Base-by-base conservation (phyloP, 805 yeast genomes). In the Ogataea parapolymorpha region DNA sequence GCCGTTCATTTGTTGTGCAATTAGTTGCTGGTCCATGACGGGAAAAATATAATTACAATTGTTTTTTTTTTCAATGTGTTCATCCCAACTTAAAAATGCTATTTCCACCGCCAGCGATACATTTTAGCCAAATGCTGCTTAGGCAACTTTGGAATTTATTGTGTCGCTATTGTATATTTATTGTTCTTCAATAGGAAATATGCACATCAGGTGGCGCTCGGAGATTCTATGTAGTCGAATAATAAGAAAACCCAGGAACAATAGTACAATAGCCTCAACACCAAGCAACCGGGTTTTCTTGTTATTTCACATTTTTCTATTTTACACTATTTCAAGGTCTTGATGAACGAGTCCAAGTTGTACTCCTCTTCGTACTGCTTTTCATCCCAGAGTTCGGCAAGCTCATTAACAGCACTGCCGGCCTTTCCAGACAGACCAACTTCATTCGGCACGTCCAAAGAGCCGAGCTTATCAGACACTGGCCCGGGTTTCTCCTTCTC, bases 351-450 rank as follows among this genome's bases (percentile, higher is more conserved):
- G 62, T 91, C 97, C 65, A 93, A 77, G 57, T 93, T 87, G 64
- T 93, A 93, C 68, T 93, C 99, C 58, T 93, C 99, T 50, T 90
- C 96, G 57, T 93, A 93, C 63, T 93, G 97, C 25, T 85, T 74
- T 55, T 87, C 93, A 59, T 93, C 98, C 99, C 99, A 93, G 42
- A 93, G 72, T 55, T 90, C 97, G 8, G 86, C 91, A 49, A 93
- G 71, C 51, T 87, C 96, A 20, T 90, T 91, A 32, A 87, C 80
- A 0, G 93, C 91, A 30, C 85, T 88, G 26, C 85, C 85, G 5
- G 95, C 95, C 61, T 83, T 82, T 33, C 87, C 88, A 3, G 87
- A 85, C 35, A 89, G 75, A 3, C 95, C 91, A 12, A 85, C 80
- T 53, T 85, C 95, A 39, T 73, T 77, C 11, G 69, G 63, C 29